Percentiles rank a stretch among this genome's conserved stretches.
Evolutionary conservation across 2,329 filamentous ascomycete species (phyloP).

Genomic region (Curvularia hawaiiensis): DNA sequence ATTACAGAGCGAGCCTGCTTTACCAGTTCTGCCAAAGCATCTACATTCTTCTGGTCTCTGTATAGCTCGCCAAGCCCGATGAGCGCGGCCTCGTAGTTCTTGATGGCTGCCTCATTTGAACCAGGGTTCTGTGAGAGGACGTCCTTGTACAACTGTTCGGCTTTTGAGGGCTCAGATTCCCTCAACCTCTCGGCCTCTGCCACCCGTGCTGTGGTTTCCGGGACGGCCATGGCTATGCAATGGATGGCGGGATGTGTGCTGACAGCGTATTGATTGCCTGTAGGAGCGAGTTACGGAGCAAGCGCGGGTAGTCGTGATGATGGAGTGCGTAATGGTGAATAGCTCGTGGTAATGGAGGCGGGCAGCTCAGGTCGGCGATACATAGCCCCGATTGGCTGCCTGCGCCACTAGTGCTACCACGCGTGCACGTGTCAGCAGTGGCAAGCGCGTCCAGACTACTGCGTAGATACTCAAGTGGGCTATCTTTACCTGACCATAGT

Average conservation of each 20-base stretch:
- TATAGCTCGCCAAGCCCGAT: constrained; percentile 91
- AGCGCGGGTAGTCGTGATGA: constrained; percentile 1
- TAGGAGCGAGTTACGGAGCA: constrained; percentile 5
- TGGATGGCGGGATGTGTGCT: constrained; percentile 1
- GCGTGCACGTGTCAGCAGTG: no score
- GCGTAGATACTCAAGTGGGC: no score
- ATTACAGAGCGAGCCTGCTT: constrained; percentile 86
- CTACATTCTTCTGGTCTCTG: constrained; percentile 79
- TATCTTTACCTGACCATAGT: no score
- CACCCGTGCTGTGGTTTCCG: constrained; percentile 68
- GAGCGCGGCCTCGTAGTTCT: constrained; percentile 89
- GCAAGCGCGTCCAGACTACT: no score
- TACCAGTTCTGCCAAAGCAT: constrained; percentile 88
- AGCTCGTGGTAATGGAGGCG: no score
- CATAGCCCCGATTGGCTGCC: no score
- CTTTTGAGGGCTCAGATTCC: constrained; percentile 80
- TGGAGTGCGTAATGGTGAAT: no score
- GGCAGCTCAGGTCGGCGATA: no score
- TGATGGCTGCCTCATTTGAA: constrained; percentile 81
- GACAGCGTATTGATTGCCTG: neutral
- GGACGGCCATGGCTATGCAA: constrained; percentile 39
- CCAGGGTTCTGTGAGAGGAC: constrained; percentile 85
- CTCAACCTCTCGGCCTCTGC: constrained; percentile 85
- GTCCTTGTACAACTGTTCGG: constrained; percentile 86
- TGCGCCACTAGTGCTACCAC: no score